phyloP scores from a whole-genome alignment of 108 stramenopile genomes.

The Cyclotella sp. region DNA sequence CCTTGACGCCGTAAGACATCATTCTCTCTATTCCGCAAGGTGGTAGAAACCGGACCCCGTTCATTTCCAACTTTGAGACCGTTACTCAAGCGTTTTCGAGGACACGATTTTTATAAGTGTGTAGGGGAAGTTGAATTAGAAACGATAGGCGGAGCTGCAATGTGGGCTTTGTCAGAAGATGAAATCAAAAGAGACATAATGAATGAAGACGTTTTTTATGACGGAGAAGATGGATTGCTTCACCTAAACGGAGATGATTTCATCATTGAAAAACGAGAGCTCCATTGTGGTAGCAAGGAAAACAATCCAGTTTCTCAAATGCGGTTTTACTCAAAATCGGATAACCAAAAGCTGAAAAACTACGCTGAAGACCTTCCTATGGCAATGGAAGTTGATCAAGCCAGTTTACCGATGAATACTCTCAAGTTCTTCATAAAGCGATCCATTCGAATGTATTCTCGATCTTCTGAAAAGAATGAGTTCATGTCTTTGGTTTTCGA shows the following conservation, averaged over 20 bases:
- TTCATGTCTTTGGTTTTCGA: conserved; percentile 26
- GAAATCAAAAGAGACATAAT: conserved; percentile 56
- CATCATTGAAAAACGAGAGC: conserved; percentile 64
- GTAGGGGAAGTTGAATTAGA: conserved; percentile 42
- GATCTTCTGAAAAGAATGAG: conserved; percentile 29
- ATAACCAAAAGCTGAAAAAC: conserved; percentile 32
- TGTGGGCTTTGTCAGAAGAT: conserved; percentile 36
- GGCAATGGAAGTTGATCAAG: conserved; percentile 44
- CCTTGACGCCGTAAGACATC: too few species aligned
- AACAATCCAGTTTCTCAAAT: conserved; percentile 72
- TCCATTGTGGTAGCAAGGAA: conserved; percentile 72
- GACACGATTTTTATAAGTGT: conserved; percentile 70
- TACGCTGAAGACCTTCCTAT: conserved; percentile 54
- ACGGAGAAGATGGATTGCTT: conserved; percentile 16
- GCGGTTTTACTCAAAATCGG: conserved; percentile 69
- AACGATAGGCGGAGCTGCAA: conserved; percentile 21
- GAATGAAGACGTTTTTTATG: conserved; percentile 13
- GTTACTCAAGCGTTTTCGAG: conserved; percentile 49
- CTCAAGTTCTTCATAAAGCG: conserved; percentile 24
- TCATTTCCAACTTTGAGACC: conserved; percentile 55
- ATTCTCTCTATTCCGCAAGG: too few species aligned
- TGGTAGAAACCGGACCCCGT: conserved; percentile 24
- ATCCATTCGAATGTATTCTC: conserved; percentile 36
- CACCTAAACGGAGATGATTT: conserved; percentile 59
- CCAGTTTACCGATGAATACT: conserved; percentile 25